A percentile compares a stretch with the other conserved stretches of the same genome.
These are phyloP conservation scores for Solanum corneliomulleri DNA, from an alignment of 257 asterid species.

Conservation along the genomic window DNA sequence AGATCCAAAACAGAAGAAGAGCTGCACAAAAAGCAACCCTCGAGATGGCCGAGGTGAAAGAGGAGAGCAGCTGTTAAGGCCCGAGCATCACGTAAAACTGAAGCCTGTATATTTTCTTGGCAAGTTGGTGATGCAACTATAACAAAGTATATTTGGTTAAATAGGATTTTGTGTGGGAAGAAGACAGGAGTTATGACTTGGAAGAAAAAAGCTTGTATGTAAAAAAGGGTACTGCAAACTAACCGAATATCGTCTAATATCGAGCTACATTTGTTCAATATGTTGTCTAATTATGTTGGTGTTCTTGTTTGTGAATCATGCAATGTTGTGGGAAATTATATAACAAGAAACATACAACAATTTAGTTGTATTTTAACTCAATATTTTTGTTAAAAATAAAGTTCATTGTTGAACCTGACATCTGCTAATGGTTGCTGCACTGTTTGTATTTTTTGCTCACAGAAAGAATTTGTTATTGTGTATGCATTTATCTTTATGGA, in stretches of 20 bases:
- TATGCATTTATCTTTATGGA: no score
- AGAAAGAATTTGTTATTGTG: background rate
- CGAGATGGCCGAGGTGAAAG: slow-evolving; percentile 31
- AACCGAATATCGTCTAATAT: background rate
- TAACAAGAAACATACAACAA: background rate
- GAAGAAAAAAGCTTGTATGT: background rate
- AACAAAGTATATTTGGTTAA: background rate
- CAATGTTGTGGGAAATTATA: background rate
- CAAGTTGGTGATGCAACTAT: slow-evolving; percentile 9
- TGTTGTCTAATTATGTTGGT: background rate
- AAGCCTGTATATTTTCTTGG: slow-evolving; percentile 4
- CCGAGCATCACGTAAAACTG: background rate
- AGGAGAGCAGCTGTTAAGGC: slow-evolving; percentile 40
- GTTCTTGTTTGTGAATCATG: background rate
- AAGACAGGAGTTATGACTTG: background rate
- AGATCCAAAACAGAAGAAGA: slow-evolving; percentile 72
- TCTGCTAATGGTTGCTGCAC: background rate
- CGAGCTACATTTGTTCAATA: background rate
- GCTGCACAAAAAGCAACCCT: slow-evolving; percentile 29
- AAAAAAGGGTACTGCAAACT: background rate
- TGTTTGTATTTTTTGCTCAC: background rate
- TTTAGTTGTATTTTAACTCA: background rate
- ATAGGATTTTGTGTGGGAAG: background rate
- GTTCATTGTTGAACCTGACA: background rate
- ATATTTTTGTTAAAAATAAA: background rate